Base-by-base conservation (phyloP, 768 basidiomycete genomes). In the Fistulinella prunicolor region DNA sequence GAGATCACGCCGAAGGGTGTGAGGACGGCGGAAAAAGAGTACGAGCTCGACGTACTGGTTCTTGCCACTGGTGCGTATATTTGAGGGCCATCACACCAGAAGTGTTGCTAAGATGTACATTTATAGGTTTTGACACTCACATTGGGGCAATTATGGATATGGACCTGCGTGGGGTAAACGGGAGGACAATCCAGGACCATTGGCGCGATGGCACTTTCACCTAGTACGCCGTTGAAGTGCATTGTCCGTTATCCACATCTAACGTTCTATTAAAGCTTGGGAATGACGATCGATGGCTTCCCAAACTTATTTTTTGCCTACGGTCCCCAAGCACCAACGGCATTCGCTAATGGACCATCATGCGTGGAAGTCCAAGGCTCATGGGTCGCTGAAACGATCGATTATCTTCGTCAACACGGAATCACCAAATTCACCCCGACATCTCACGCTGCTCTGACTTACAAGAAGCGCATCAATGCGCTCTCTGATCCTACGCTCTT, bases 331-430 rank as follows among this genome's bases (percentile, higher is more conserved):
- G 48, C 42, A 12, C 47, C 47, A 8, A 43, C 26, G 5, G 35
- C 41, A 7, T 30, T 38, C 34, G 39, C 38, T 26, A 50, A 41
- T 16, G 50, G 40, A 16, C 39, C 50, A 16, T 39, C 42, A 16
- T 42, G 39, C 32, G 14, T 26, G 19, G 24, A 46, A 23, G 24
- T 51, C 6, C 30, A 42, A 30, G 22, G 37, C 4, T 3, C 19
- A 6, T 50, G 38, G 48, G 23, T 49, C 19, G 30, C 38, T 8
- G 21, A 39, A 14, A 49, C 48, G 48, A 49, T 49, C 23, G 23
- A 44, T 2, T 44, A 38, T 21, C 42, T 39, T 6, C 28, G 8
- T 14, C 20, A 21, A 19, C 28, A 39, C 23, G 26, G 30, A 16
- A 39, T 49, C 17, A 36, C 35, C 16, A 36, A 36, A 16, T 36